A percentile compares a stretch with the other conserved stretches of the same genome.
Conservation (phyloP, 495 filamentous ascomycete genomes). For the Lepidopterella palustris region DNA sequence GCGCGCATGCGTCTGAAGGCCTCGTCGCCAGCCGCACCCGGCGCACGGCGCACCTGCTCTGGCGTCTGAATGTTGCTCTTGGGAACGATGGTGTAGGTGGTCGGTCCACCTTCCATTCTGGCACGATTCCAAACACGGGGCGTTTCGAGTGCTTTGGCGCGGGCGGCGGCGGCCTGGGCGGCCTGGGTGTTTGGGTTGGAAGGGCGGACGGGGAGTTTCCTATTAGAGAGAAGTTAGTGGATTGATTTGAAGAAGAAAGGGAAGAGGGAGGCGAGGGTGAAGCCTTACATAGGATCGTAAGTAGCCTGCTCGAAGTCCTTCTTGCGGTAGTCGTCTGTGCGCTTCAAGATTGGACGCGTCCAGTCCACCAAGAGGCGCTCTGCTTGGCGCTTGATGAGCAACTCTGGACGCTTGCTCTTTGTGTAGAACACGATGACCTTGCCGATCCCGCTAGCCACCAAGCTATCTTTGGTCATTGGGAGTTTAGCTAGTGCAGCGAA, state of each 20-base stretch:
- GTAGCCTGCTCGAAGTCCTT: conserved; percentile 52
- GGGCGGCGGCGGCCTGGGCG: conserved; percentile 52
- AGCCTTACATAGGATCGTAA: conserved; percentile 50
- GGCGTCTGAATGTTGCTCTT: conserved; percentile 47
- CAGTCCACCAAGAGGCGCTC: conserved; percentile 88
- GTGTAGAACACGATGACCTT: conserved; percentile 96
- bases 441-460: conserved; percentile 87
- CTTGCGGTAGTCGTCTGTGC: conserved; percentile 87
- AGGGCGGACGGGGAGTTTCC: conserved; percentile 23
- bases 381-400: conserved; percentile 83
- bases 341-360: conserved; percentile 91
- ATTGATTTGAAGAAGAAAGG: conserved; percentile 11
- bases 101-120: conserved; percentile 58
- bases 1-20: conserved; percentile 76
- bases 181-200: conserved; percentile 9
- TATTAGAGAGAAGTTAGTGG: conserved; percentile 15
- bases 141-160: conserved; percentile 64
- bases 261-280: neutral
- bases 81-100: conserved; percentile 78
- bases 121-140: conserved; percentile 63
- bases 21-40: conserved; percentile 69
- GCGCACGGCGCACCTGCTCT: conserved; percentile 51
- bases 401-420: conserved; percentile 79
- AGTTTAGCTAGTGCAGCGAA: conserved; percentile 73
- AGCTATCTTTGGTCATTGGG: conserved; percentile 79